phyloP scores from a whole-genome alignment of 176 grass and related monocot species.

The Saccharum spontaneum region DNA sequence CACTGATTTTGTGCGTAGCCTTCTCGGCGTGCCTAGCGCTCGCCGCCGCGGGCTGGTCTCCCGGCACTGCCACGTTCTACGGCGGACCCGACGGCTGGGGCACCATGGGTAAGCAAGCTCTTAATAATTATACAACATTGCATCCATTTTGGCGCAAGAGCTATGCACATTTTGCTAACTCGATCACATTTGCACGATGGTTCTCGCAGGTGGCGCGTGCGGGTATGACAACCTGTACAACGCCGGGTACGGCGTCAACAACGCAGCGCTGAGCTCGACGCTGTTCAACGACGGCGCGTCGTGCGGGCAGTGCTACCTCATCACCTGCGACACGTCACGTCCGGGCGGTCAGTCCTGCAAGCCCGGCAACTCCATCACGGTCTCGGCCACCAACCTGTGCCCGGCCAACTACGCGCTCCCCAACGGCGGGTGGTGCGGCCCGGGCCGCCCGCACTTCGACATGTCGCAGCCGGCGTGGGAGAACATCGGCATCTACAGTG shows the following conservation, averaged over 20 bases:
- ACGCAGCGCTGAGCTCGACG: too few species aligned
- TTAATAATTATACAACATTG: neutral
- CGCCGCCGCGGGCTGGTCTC: neutral
- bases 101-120: conserved; percentile 41
- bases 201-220: conserved; percentile 61
- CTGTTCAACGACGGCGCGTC: too few species aligned
- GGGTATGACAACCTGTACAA: conserved; percentile 81
- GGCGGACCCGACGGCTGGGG: conserved; percentile 47
- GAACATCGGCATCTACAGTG: conserved; percentile 30
- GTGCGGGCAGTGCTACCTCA: too few species aligned
- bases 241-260: neutral
- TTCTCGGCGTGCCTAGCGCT: conserved; percentile 3
- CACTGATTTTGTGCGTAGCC: neutral
- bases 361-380: neutral
- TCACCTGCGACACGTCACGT: neutral
- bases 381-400: conserved; percentile 60
- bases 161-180: neutral
- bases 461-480: conserved; percentile 66
- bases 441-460: conserved; percentile 50
- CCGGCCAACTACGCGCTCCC: conserved; percentile 51
- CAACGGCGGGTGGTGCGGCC: conserved; percentile 67
- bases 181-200: too few species aligned
- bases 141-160: too few species aligned
- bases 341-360: conserved; percentile 15
- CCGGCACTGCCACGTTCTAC: conserved; percentile 54